phyloP scores from a whole-genome alignment of 768 basidiomycete genomes.

The Rhodosporidiobolus sp. region DNA sequence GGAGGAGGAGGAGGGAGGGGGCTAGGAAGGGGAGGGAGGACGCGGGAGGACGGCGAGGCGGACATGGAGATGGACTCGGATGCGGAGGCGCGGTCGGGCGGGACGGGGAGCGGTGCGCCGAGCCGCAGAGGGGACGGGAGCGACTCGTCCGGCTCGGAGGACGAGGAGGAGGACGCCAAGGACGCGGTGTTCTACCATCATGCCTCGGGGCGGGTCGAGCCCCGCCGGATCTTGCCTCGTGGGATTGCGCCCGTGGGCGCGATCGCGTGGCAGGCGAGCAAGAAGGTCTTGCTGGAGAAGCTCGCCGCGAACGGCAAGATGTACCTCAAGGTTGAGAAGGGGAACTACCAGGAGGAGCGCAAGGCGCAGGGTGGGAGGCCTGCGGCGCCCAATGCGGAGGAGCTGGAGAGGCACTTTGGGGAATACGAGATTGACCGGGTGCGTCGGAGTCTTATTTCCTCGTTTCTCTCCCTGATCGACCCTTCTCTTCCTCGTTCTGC shows the following conservation, averaged over 20 bases:
- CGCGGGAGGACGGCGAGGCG: conserved; percentile 27
- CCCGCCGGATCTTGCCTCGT: background rate
- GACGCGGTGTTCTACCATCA: conserved; percentile 28
- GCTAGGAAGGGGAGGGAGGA: background rate
- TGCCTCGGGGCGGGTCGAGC: background rate
- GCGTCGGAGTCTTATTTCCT: conserved; percentile 3
- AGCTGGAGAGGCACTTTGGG: conserved; percentile 33
- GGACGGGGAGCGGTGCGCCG: conserved; percentile 23
- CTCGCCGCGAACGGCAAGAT: conserved; percentile 28
- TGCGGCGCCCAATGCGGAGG: conserved; percentile 30
- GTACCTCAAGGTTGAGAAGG: conserved; percentile 25
- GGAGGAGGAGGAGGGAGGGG: conserved; percentile 16
- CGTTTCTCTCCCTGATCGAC: background rate
- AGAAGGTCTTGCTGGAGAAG: conserved; percentile 32
- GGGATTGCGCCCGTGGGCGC: conserved; percentile 28
- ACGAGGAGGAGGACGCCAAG: conserved; percentile 34
- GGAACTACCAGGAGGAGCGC: conserved; percentile 7
- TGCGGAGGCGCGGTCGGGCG: background rate
- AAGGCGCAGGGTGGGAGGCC: background rate
- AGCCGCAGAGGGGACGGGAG: conserved; percentile 8
- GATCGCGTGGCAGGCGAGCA: conserved; percentile 32
- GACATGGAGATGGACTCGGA: conserved; percentile 40
- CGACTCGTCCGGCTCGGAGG: background rate
- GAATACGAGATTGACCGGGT: conserved; percentile 28
- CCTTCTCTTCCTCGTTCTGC: too few species aligned